phyloP scores from a whole-genome alignment of 2,329 filamentous ascomycete genomes.

The Arthrinium phaeospermum region DNA sequence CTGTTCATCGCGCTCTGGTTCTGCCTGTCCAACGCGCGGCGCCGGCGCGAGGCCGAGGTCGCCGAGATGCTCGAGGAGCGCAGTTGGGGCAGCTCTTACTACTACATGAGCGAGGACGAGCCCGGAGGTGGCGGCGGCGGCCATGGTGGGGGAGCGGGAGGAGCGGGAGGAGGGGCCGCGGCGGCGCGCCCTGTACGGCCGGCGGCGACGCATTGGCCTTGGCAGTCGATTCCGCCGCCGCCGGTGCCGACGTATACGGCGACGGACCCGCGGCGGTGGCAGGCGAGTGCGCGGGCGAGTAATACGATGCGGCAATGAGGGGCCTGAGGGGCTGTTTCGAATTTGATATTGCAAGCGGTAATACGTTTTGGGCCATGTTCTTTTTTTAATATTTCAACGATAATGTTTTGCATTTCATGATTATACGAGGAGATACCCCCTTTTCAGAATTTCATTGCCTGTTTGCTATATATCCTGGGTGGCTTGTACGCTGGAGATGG shows the following conservation, averaged over 20 bases:
- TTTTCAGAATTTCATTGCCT: not conserved
- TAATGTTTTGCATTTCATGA: not conserved
- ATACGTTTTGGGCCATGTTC: not conserved
- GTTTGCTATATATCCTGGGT: not conserved
- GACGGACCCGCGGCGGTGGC: conserved; percentile 21
- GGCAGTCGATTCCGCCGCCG: conserved; percentile 35
- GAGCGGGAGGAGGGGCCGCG: too few species aligned
- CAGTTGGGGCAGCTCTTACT: conserved; percentile 15
- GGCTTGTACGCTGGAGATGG: not conserved
- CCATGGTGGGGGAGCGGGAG: too few species aligned
- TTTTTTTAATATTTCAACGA: not conserved
- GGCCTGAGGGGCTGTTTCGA: not conserved
- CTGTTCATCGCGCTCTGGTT: conserved; percentile 32
- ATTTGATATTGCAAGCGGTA: not conserved
- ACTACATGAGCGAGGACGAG: not conserved
- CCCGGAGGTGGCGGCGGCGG: not conserved
- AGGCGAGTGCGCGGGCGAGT: conserved; percentile 18
- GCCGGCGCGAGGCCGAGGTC: conserved; percentile 24
- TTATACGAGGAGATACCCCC: conserved; percentile 4
- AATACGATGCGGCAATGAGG: not conserved
- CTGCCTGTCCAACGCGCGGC: conserved; percentile 27
- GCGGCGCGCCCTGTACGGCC: too few species aligned
- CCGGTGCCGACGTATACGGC: conserved; percentile 29
- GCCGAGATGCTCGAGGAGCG: conserved; percentile 24
- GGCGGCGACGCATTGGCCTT: conserved; percentile 18